Evolutionary conservation across 2,329 filamentous ascomycete species (phyloP).

Genomic region (Penicillium thymicola): DNA sequence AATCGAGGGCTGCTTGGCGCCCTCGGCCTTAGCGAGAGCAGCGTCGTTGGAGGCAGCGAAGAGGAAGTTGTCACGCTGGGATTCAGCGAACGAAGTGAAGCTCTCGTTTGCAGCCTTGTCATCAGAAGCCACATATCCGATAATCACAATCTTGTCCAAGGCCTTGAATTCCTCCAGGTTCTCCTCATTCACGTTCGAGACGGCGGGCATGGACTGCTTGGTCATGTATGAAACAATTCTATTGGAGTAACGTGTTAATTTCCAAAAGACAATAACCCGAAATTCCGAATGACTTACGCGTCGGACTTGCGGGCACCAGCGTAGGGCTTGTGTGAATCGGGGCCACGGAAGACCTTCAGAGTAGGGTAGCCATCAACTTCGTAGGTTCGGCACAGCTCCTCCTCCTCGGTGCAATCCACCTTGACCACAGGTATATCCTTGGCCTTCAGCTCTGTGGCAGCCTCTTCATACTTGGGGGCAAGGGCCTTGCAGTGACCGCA

Average conservation of each 20-base stretch:
- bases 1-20: constrained; percentile 78
- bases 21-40: constrained; percentile 81
- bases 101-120: constrained; percentile 85
- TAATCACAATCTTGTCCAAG: constrained; percentile 90
- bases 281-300: constrained; percentile 46
- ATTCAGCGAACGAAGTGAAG: constrained; percentile 69
- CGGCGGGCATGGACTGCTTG: constrained; percentile 92
- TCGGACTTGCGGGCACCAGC: constrained; percentile 83
- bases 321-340: constrained; percentile 78
- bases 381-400: constrained; percentile 82
- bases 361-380: constrained; percentile 98
- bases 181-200: constrained; percentile 76
- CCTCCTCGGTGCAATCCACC: constrained; percentile 87
- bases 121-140: constrained; percentile 78
- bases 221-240: constrained; percentile 84
- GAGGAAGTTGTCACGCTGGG: constrained; percentile 83
- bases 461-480: constrained; percentile 54
- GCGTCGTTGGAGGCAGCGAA: constrained; percentile 87
- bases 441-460: constrained; percentile 47
- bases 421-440: constrained; percentile 50
- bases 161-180: constrained; percentile 95
- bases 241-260: constrained; percentile 16
- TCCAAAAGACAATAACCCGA: background rate
- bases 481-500: constrained; percentile 99
- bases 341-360: constrained; percentile 96